Base-by-base conservation (phyloP, 1,284 basidiomycete species). In the Rhodotorula sp. region DNA sequence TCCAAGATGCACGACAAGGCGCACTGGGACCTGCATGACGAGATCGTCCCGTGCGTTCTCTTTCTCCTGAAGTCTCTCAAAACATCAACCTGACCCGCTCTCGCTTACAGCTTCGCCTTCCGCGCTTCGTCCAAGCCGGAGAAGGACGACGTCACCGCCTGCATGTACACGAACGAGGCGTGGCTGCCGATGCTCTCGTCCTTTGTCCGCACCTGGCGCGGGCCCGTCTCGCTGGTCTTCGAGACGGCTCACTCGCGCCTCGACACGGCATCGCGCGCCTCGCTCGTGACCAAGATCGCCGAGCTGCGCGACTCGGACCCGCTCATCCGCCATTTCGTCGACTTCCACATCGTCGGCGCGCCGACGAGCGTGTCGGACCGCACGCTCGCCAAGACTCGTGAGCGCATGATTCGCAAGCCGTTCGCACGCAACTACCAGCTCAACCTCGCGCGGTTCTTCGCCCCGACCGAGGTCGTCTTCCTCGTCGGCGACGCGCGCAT, bases 381-480 rank as follows among this genome's bases (percentile, higher is more conserved):
- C 19, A 66, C 72, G n/a, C 68, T 71, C 23, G 72, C 72, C 69
- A 75, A 76, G 50, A 60, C 71, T 8, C 74, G 77, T 42, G 76
- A 80, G 58, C 69, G 79, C 21, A 74, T 80, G 72, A 75, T 79
- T 60, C 59, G 66, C 21, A 66, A 68, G 23, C 79, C 79, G 14
- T 50, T 77, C 44, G 79, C 77, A 34, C 75, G 64, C 27, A 79
- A 80, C 65, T 77, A 74, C 54, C 79, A 80, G 44, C 73, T 79
- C 67, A 80, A 80, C 72, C 70, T 80, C 48, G 79, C 78, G 45
- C 72, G 79, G 23, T 80, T 80, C 74, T 80, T 80, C 46, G 76
- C 79, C 17, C 72, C 70, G 48, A 79, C 79, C 34, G 78, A 80
- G 52, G 56, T 79, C 59, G 74, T 79, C 64, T 79, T 78, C 73